A percentile compares a stretch with the other conserved stretches of the same genome.
These are phyloP conservation scores for Aspergillus fumigatus DNA, from an alignment of 2,329 filamentous ascomycete species.

Conservation along the genomic window DNA sequence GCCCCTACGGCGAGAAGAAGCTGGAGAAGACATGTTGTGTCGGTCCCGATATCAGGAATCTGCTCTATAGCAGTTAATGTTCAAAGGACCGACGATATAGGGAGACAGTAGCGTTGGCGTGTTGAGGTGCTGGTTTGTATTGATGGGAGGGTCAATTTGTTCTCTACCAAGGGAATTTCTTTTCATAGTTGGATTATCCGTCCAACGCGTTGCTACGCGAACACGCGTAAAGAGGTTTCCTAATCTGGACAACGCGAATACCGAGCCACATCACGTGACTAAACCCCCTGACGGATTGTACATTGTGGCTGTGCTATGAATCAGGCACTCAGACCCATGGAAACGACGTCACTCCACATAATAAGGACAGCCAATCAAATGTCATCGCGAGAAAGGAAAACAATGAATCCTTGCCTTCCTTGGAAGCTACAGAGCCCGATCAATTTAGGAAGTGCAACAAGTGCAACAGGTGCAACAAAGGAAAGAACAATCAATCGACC, in stretches of 20 bases:
- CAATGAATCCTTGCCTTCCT: background rate
- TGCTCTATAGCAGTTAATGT: background rate
- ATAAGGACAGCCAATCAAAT: background rate
- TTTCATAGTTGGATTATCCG: slow-evolving; percentile 7
- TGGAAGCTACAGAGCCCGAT: background rate
- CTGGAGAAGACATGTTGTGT: slow-evolving; percentile 41
- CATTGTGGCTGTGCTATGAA: background rate
- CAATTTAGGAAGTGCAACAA: background rate
- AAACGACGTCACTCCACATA: background rate
- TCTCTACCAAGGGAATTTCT: slow-evolving; percentile 6
- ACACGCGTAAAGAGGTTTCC: slow-evolving; percentile 32
- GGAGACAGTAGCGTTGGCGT: slow-evolving; percentile 3
- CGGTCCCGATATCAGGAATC: slow-evolving; percentile 6
- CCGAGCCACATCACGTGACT: slow-evolving; percentile 11
- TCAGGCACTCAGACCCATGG: background rate
- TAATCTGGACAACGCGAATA: slow-evolving; percentile 17
- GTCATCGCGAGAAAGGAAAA: background rate
- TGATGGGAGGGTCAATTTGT: slow-evolving; percentile 22
- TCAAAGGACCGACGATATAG: slow-evolving; percentile 5
- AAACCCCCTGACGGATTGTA: background rate
- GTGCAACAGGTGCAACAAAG: background rate
- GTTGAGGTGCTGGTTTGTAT: slow-evolving; percentile 13
- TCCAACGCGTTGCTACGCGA: slow-evolving; percentile 25
- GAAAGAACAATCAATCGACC: background rate
- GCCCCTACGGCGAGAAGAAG: slow-evolving; percentile 38